Evolutionary conservation across 2,329 filamentous ascomycete genomes (phyloP).

Genomic region (Juglanconis oblonga): DNA sequence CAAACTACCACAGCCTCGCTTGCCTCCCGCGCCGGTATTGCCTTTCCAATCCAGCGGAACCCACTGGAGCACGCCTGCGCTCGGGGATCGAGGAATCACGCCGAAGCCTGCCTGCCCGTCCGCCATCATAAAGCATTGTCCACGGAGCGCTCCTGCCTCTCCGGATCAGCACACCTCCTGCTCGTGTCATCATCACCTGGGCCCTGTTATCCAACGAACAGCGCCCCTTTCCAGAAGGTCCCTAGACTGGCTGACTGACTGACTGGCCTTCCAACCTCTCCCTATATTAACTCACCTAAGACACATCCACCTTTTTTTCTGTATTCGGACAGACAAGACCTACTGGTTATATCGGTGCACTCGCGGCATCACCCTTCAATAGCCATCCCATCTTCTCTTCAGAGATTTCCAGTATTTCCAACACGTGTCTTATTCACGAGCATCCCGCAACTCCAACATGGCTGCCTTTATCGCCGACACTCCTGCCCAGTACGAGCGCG

Average conservation of each 20-base stretch:
- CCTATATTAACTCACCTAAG: conserved; percentile 7
- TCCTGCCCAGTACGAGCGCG: conserved; percentile 33
- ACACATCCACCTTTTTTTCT: not conserved
- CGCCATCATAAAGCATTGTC: conserved; percentile 10
- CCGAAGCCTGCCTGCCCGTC: conserved; percentile 5
- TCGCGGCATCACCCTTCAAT: not conserved
- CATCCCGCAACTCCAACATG: conserved; percentile 19
- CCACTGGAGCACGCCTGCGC: conserved; percentile 4
- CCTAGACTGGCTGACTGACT: not conserved
- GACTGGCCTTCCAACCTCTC: conserved; percentile 2
- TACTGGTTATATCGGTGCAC: not conserved
- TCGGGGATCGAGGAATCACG: not conserved
- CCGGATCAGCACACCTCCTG: conserved; percentile 11
- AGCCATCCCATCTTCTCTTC: not conserved
- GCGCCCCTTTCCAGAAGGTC: conserved; percentile 13
- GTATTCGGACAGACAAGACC: not conserved
- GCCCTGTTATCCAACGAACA: conserved; percentile 1
- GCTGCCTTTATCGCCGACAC: conserved; percentile 22
- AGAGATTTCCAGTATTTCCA: not conserved
- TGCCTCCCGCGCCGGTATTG: not conserved
- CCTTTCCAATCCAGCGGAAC: not conserved
- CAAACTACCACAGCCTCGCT: conserved; percentile 8
- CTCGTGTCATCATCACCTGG: conserved; percentile 15
- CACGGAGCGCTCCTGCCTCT: conserved; percentile 11
- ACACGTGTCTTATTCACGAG: not conserved